A percentile compares a stretch with the other conserved stretches of the same genome.
phyloP scores from a whole-genome alignment of 768 basidiomycete species.

The Hemileccinum impolitum region DNA sequence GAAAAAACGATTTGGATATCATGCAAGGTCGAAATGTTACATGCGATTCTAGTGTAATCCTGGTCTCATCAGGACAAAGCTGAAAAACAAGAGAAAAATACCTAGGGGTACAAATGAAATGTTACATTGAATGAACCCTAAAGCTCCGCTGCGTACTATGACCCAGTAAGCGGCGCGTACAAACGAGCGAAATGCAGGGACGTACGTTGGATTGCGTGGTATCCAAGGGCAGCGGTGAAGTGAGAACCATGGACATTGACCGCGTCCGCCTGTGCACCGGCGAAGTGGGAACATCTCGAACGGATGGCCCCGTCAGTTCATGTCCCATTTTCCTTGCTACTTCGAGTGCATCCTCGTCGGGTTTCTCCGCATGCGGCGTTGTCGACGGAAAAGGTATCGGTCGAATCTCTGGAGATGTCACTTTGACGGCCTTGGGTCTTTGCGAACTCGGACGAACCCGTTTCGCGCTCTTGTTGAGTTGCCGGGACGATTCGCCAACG shows the following conservation, averaged over 20 bases:
- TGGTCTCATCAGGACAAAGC: background rate
- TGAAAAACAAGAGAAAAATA: slow-evolving; percentile 3
- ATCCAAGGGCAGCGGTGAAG: slow-evolving; percentile 13
- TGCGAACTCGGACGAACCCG: slow-evolving; percentile 6
- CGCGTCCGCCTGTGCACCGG: slow-evolving; percentile 25
- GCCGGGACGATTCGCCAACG: background rate
- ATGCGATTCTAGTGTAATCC: slow-evolving; percentile 6
- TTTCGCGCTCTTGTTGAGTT: slow-evolving; percentile 5
- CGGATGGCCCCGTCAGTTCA: background rate
- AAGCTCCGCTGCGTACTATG: slow-evolving; percentile 26
- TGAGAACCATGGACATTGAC: slow-evolving; percentile 26
- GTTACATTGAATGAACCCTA: slow-evolving; percentile 8
- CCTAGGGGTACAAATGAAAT: slow-evolving; percentile 1
- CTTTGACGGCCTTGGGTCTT: slow-evolving; percentile 7
- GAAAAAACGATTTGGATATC: background rate
- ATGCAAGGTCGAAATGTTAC: slow-evolving; percentile 17
- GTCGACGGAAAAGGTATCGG: background rate
- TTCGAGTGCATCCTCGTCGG: background rate
- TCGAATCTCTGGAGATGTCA: background rate
- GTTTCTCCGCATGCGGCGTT: background rate
- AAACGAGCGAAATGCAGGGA: background rate
- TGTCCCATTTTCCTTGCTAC: background rate
- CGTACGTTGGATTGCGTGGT: slow-evolving; percentile 15
- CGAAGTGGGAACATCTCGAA: slow-evolving; percentile 6
- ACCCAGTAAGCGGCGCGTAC: background rate